Percentiles rank a stretch among this genome's conserved stretches.
Conservation (phyloP, 2,329 filamentous ascomycete species). For the Apiospora koreana region DNA sequence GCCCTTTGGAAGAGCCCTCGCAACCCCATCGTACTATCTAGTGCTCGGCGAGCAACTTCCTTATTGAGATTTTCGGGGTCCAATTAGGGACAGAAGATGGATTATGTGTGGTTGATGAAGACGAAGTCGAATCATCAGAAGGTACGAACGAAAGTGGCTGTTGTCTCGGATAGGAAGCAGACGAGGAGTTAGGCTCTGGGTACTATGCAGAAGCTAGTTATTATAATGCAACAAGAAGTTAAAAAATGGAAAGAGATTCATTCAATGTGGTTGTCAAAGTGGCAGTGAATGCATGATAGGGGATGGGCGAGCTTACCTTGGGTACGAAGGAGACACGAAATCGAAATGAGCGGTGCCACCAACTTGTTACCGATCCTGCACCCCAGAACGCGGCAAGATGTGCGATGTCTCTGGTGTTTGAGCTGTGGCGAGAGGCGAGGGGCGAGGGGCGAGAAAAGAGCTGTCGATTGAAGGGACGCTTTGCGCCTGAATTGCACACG, state of each 20-base stretch:
- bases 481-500: neutral
- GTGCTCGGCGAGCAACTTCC: neutral
- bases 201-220: neutral
- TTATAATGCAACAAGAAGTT: neutral
- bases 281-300: conserved; percentile 1
- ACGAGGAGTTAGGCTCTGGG: neutral
- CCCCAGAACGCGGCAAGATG: conserved; percentile 1
- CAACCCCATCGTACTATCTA: neutral
- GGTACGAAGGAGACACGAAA: conserved; percentile 14
- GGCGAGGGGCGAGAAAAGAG: too few species aligned
- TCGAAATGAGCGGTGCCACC: conserved; percentile 20
- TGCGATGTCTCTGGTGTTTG: conserved; percentile 17
- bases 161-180: neutral
- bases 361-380: conserved; percentile 11
- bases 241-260: neutral
- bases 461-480: neutral
- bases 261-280: neutral
- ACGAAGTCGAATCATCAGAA: neutral
- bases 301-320: neutral
- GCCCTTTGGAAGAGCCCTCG: conserved; percentile 16
- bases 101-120: neutral
- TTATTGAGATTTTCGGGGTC: neutral
- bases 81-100: neutral
- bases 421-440: neutral
- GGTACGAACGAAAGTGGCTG: neutral